These are phyloP conservation scores for Helotiales sp. DNA, from an alignment of 2,329 filamentous ascomycete species.

Conservation along the genomic window DNA sequence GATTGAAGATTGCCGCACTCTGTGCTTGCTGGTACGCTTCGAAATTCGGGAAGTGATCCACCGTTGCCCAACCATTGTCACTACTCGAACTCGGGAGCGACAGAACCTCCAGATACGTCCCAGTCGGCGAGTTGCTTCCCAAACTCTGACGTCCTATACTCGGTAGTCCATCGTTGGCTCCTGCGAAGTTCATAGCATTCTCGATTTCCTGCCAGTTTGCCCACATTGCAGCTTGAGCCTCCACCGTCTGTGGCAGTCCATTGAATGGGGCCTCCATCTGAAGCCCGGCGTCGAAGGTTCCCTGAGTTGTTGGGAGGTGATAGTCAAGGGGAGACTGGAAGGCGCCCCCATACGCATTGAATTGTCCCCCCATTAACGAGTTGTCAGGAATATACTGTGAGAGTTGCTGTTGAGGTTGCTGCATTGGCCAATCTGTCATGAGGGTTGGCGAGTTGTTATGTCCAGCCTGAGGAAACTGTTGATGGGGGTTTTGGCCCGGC, in stretches of 20 bases:
- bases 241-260: conserved; percentile 61
- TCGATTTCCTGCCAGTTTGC: conserved; percentile 83
- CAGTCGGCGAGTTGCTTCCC: conserved; percentile 72
- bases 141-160: conserved; percentile 54
- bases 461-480: conserved; percentile 46
- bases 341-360: conserved; percentile 38
- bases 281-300: conserved; percentile 63
- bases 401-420: conserved; percentile 42
- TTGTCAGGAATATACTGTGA: conserved; percentile 43
- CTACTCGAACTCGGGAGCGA: conserved; percentile 80
- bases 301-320: conserved; percentile 60
- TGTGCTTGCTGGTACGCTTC: conserved; percentile 68
- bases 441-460: conserved; percentile 55
- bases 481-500: conserved; percentile 50
- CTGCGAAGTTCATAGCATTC: conserved; percentile 62
- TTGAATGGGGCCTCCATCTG: conserved; percentile 67
- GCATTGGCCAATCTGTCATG: conserved; percentile 65
- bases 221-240: conserved; percentile 65
- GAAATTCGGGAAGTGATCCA: conserved; percentile 76
- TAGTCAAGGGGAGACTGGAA: conserved; percentile 44
- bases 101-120: conserved; percentile 83
- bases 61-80: conserved; percentile 85
- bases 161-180: conserved; percentile 52
- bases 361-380: conserved; percentile 43
- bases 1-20: conserved; percentile 79